These are phyloP conservation scores for Arthonia radiata DNA, from an alignment of 495 filamentous ascomycete species.

Conservation along the genomic window DNA sequence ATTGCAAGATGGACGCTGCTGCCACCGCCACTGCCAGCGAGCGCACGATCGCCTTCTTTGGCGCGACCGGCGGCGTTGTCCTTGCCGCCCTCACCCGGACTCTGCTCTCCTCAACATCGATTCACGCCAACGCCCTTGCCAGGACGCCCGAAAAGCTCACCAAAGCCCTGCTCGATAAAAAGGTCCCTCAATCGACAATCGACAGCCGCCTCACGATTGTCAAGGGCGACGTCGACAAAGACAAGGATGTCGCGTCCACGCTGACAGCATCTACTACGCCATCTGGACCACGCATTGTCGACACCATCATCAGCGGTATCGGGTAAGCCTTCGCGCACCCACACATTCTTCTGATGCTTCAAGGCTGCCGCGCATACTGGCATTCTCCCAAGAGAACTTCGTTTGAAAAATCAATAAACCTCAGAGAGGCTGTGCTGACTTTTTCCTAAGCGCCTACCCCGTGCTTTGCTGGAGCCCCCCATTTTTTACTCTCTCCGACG, in stretches of 20 bases:
- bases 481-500: constrained; percentile 24
- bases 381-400: too few species aligned
- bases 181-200: constrained; percentile 4
- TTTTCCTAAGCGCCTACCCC: too few species aligned
- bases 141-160: constrained; percentile 38
- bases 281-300: constrained; percentile 5
- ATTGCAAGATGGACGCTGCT: too few species aligned
- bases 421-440: too few species aligned
- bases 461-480: too few species aligned
- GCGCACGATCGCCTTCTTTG: constrained; percentile 27
- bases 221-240: constrained; percentile 10
- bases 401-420: too few species aligned
- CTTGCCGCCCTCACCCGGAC: constrained; percentile 15
- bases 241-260: constrained; percentile 9
- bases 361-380: too few species aligned
- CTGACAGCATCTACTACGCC: not conserved
- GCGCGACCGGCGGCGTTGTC: constrained; percentile 27
- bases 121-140: constrained; percentile 17
- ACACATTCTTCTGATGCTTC: too few species aligned
- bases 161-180: constrained; percentile 12
- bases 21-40: constrained; percentile 4
- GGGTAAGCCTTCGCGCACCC: too few species aligned
- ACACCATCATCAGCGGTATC: constrained; percentile 13
- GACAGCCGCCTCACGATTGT: constrained; percentile 12
- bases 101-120: not conserved